Evolutionary conservation across 2,329 filamentous ascomycete species (phyloP), one percentile per base, ranked within the genome.

Genomic region (Fusarium multiceps): DNA sequence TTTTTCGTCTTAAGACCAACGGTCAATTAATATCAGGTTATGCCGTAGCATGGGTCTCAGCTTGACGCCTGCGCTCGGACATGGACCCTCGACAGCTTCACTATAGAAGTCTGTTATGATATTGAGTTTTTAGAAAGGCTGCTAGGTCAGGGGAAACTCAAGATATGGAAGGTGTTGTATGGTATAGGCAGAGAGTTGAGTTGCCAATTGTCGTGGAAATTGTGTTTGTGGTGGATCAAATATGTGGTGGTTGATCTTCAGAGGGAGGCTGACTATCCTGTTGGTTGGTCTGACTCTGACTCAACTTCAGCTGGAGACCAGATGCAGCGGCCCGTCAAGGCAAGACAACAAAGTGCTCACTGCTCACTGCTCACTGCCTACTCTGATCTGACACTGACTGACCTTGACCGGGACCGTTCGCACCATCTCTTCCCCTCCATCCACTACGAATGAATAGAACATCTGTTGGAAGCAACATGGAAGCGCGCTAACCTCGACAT

Each of bases 401-500:
- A 27, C 28, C 45, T 40, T 40, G 23, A 53, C 48, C 14, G 23
- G 23, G 56, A 34, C 32, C 6, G 30, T 45, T 60, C 45, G 40
- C 21, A 45, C 30, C 55, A 25, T 42, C 20, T 53, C 21, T 28
- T 20, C 27, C 32, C 37, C 23, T 28, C 34, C 49, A 53, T 27
- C 49, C 49, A 53, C 49, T 16, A 28, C 32, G 18, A 42, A 41
- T 28, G 27, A 48, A 64, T 66, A 60, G 69, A 72, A 64, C 27
- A 58, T 66, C 61, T 55, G 41, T 54, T 59, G 50, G 69, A 71
- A 68, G 55, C 59, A 56, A 21, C 42, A 37, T 57, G 43, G 67
- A 71, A 69, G 59, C 59, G 32, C 59, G 41, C 69, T 72, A 59
- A 58, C 40, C 63, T 55, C 43, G 25, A 68, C 63, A 51, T 54